phyloP scores from a whole-genome alignment of 768 basidiomycete genomes.

The Tulasnella sp. region DNA sequence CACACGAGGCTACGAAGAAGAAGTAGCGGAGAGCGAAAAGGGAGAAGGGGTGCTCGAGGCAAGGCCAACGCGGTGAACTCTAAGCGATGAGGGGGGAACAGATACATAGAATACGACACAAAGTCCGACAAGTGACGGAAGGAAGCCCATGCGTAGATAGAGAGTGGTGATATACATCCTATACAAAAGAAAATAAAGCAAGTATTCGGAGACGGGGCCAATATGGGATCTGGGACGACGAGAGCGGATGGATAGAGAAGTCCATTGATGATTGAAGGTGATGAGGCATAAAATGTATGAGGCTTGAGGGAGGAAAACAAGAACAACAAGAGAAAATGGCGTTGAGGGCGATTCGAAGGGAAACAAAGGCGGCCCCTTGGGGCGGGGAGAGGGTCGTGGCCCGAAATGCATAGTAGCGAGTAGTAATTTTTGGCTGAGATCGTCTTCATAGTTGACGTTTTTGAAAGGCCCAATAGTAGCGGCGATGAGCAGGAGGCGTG shows the following conservation, averaged over 20 bases:
- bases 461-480: not conserved
- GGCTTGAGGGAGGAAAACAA: not conserved
- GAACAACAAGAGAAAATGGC: not conserved
- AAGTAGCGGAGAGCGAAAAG: slow-evolving; percentile 4
- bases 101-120: not conserved
- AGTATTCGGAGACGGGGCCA: not conserved
- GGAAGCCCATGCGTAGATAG: not conserved
- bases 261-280: slow-evolving; percentile 6
- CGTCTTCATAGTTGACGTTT: not conserved
- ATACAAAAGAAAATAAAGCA: not conserved
- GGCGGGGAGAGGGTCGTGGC: not conserved
- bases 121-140: not conserved
- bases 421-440: not conserved
- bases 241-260: not conserved
- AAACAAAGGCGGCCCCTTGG: not conserved
- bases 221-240: not conserved
- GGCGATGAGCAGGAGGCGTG: not conserved
- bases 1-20: not conserved
- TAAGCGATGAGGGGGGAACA: not conserved
- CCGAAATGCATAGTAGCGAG: slow-evolving; percentile 2
- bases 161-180: not conserved
- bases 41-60: not conserved
- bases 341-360: not conserved
- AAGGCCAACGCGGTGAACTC: not conserved
- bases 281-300: not conserved